Conservation (phyloP, 2,329 filamentous ascomycete species). For the Endoconidiophora polonica region DNA sequence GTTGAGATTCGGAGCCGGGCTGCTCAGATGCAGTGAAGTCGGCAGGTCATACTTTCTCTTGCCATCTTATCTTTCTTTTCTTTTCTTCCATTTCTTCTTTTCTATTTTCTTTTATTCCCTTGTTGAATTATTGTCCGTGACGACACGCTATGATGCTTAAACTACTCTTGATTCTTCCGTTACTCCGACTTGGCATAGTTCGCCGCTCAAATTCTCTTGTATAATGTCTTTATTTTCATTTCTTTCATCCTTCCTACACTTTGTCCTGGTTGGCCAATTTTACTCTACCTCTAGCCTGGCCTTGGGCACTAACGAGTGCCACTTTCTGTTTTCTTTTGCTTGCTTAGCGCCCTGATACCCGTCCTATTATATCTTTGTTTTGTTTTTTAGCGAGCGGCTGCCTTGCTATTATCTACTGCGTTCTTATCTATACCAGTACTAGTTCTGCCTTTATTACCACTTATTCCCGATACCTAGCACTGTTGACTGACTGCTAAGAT, state of each 20-base stretch:
- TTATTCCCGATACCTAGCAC: too few species aligned
- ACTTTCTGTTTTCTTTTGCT: neutral
- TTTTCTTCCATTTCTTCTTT: constrained; percentile 1
- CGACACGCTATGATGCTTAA: too few species aligned
- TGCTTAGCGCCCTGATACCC: neutral
- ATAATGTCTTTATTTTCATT: neutral
- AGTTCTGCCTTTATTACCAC: too few species aligned
- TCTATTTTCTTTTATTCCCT: constrained; percentile 1
- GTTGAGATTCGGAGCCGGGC: constrained; percentile 50
- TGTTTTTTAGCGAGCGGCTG: neutral
- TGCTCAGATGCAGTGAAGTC: constrained; percentile 28
- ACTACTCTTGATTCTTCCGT: neutral
- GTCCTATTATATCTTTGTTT: neutral
- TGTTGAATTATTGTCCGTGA: neutral
- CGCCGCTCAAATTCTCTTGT: neutral
- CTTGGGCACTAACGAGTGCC: neutral
- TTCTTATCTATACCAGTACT: too few species aligned
- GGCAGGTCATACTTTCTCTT: neutral
- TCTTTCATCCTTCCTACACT: neutral
- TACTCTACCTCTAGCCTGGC: neutral
- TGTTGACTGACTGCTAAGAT: too few species aligned
- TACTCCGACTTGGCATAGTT: neutral
- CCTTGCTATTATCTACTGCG: too few species aligned
- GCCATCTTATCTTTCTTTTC: neutral
- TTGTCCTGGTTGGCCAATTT: neutral